Evolutionary conservation across 2,329 filamentous ascomycete species (phyloP), one percentile per base, ranked within the genome.

Genomic region (Colletotrichum sp.): DNA sequence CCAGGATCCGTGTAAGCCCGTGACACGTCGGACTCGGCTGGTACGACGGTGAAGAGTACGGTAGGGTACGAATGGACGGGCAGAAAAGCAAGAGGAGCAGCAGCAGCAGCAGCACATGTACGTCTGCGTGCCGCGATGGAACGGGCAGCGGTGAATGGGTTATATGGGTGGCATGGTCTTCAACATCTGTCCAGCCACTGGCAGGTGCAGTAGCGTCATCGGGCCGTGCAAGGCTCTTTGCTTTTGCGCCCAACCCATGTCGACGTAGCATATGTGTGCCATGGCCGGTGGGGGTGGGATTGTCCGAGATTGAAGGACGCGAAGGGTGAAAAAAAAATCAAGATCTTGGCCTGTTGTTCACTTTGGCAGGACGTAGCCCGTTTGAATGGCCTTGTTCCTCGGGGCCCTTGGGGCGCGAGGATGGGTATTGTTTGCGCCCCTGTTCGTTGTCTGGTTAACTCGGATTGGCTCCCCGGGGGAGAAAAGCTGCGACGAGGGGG

Each of bases 141-240:
- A 29, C 27, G 61, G 55, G 68, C 61, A 66, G 71, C 71, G 34
- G 61, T 55, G 51, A 59, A 55, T 67, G 62, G 31, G 58, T 73
- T 74, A 74, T 74, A 74, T 74, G 72, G 69, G n/a, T n/a, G 43
- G 21, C 34, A 58, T 55, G 54, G 51, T 47, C 38, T 66, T 71
- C 54, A 59, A 16, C 38, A 54, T 16, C 29, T 16, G 29, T 73
- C 69, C 72, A 74, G 72, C 72, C 72, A 74, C 70, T 74, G 72
- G 69, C 72, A 72, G 62, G n/a, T 74, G 65, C 72, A 73, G 65
- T 73, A 74, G 69, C 69, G 70, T 74, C 72, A 73, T 74, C 72
- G 58, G 69, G 69, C 68, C 68, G 55, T 70, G 62, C 62, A 73
- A 57, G 61, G 71, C 68, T 27, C 47, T 61, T 59, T 33, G 57